Base-by-base conservation (phyloP, 768 basidiomycete genomes). In the Auriscalpium orientale region DNA sequence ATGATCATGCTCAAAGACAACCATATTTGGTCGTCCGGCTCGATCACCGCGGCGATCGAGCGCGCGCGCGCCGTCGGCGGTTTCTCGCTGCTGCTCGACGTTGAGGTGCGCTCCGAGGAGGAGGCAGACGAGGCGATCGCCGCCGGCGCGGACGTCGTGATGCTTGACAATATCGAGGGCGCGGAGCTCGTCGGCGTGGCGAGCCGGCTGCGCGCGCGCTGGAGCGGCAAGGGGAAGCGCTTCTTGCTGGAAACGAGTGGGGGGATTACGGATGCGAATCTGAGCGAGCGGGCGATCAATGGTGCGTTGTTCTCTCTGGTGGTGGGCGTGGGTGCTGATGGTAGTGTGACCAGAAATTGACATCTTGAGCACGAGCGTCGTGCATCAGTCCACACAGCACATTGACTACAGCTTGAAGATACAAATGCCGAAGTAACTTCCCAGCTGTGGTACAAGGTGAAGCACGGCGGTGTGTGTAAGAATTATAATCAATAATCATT, bases 1-100 rank as follows among this genome's bases (percentile, higher is more conserved):
- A 98, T 99, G 97, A 95, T 99, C 66, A 99, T 99, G 97, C 82
- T 99, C 65, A 98, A 98, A 72, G 97, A 99, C 65, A 99, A 99
- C 68, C 97, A 99, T 68, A 91, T 98, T 67, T 98, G 94, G 95
- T 95, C 94, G 3, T 89, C 86, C 45, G 94, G 94, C 33, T 97
- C 94, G 9, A 97, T 98, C 61, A 91, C 91, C 0, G 74, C 82
- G 44, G 95, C 95, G 6, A 85, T 99, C 61, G 70, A 84, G 58
- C 80, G 85, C 62, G 92, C 93, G n/a, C 87, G 91, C 34, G 73
- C 81, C 59, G 93, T 94, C 18, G 92, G 92, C 15, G 95, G 95
- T 10, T 98, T 98, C 74, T 88, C 85, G 55, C 74, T 94, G 49
- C 82, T 91, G 28, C 82, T 99, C 45, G 95, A 98, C 59, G 93